Evolutionary conservation across 176 grass and related monocot species (phyloP), one percentile per base, ranked within the genome.

Genomic region (Metroxylon sagu): DNA sequence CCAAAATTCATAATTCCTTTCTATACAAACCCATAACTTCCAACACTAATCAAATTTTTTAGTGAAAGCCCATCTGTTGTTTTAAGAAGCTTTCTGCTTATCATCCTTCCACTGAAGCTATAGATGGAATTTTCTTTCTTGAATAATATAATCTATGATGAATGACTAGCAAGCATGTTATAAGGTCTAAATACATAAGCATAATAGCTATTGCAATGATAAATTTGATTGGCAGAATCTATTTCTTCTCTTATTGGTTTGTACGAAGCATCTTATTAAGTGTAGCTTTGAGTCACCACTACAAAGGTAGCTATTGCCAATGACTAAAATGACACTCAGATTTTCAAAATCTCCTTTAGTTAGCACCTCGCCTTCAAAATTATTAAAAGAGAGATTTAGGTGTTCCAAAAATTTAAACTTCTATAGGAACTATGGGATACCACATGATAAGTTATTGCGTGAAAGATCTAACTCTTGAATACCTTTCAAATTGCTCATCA

Each of bases 1-100:
- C 21, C 21, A 23, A 23, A 23, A 23, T 23, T 50, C 53, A 79
- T 1, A 14, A 43, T 73, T 56, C 71, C 79, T 77, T 69, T 87
- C 8, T 75, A 83, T 0, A 80, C 64, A 27, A 57, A 80, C 35
- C 80, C 80, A 70, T 82, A 78, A 29, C 57, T 59, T 68, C 69
- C 83, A 5, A 56, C 21, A 48, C 83, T 77, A 54, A 82, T 65
- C 70, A 78, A 30, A 53, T 74, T 86, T 15, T 19, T 12, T 16
- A 70, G 56, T 43, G 74, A 70, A 65, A 86, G 81, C 0, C 69
- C 64, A 29, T 75, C 59, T 0, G 83, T 82, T 52, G 83, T 72
- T 64, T 78, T 29, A 52, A 56, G 68, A 4, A 86, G 29, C 28
- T 86, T 26, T 26, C 48, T 16, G 57, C 74, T 81, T 5, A 77